A percentile compares a stretch with the other conserved stretches of the same genome.
Conservation (phyloP, 306 rosid species). For the Begonia fuchsioides region DNA sequence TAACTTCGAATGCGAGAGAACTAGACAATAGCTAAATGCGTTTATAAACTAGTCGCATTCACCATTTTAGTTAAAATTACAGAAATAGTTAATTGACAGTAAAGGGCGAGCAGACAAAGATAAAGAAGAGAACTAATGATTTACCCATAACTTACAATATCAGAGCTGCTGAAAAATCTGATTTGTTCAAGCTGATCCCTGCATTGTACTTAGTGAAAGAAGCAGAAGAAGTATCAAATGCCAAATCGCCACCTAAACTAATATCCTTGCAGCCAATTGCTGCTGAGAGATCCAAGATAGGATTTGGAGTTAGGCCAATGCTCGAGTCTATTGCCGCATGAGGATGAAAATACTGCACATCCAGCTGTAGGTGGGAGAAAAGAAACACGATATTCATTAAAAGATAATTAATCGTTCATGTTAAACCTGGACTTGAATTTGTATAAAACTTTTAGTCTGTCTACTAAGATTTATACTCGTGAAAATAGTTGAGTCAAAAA, state of each 20-base stretch:
- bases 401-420: too few relatives aligned
- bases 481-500: too few relatives aligned
- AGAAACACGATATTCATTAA: background rate
- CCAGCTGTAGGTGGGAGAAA: slow-evolving; percentile 62
- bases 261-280: slow-evolving; percentile 69
- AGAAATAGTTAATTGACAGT: too few relatives aligned
- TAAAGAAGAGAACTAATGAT: background rate
- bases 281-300: slow-evolving; percentile 64
- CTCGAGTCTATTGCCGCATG: slow-evolving; percentile 79
- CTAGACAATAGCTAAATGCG: too few relatives aligned
- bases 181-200: slow-evolving; percentile 66
- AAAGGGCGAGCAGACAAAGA: too few relatives aligned
- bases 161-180: slow-evolving; percentile 63
- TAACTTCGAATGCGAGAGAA: too few relatives aligned
- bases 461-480: too few relatives aligned
- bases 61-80: too few relatives aligned
- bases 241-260: slow-evolving; percentile 77
- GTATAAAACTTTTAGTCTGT: too few relatives aligned
- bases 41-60: too few relatives aligned
- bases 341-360: slow-evolving; percentile 64
- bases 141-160: slow-evolving; percentile 42
- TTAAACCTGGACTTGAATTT: too few relatives aligned
- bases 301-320: slow-evolving; percentile 72
- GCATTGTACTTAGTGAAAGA: slow-evolving; percentile 75
- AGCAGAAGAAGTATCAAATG: slow-evolving; percentile 80